Evolutionary conservation across 2,329 filamentous ascomycete species (phyloP).

Genomic region (Calonectria hawksworthii): DNA sequence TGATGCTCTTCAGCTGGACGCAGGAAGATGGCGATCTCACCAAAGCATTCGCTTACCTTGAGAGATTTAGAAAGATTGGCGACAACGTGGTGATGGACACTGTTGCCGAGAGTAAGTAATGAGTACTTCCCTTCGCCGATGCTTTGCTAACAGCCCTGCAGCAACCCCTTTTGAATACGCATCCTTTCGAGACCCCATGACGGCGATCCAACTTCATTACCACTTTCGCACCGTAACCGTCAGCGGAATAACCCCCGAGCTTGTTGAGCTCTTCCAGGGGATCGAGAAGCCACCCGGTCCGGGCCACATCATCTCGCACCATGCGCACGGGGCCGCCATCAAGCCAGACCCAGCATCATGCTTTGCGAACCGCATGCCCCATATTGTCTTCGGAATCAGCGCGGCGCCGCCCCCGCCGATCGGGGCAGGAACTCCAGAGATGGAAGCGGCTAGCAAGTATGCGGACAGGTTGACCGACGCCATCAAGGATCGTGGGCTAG

Average conservation of each 20-base stretch:
- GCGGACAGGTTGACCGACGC: not conserved
- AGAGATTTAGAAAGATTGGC: conserved; percentile 2
- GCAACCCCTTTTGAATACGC: not conserved
- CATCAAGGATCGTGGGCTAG: not conserved
- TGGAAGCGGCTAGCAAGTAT: not conserved
- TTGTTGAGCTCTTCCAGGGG: not conserved
- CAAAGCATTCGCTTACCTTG: conserved; percentile 1
- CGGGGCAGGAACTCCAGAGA: not conserved
- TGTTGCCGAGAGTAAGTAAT: not conserved
- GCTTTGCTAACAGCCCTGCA: not conserved
- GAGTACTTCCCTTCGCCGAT: not conserved
- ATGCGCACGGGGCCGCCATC: conserved; percentile 11
- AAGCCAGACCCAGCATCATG: not conserved
- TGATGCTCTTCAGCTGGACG: conserved; percentile 7
- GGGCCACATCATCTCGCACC: conserved; percentile 4
- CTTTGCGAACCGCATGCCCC: not conserved
- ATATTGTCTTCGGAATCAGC: conserved; percentile 7
- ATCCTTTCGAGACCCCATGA: not conserved
- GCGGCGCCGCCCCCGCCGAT: not conserved
- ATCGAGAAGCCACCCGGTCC: not conserved
- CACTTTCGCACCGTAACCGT: conserved; percentile 6
- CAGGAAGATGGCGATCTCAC: conserved; percentile 5
- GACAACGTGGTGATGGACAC: not conserved
- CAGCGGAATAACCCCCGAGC: conserved; percentile 10
- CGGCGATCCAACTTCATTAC: conserved; percentile 1